Conservation (phyloP, 192 early-diverging fungal genomes). For the Entophlyctis luteolus region DNA sequence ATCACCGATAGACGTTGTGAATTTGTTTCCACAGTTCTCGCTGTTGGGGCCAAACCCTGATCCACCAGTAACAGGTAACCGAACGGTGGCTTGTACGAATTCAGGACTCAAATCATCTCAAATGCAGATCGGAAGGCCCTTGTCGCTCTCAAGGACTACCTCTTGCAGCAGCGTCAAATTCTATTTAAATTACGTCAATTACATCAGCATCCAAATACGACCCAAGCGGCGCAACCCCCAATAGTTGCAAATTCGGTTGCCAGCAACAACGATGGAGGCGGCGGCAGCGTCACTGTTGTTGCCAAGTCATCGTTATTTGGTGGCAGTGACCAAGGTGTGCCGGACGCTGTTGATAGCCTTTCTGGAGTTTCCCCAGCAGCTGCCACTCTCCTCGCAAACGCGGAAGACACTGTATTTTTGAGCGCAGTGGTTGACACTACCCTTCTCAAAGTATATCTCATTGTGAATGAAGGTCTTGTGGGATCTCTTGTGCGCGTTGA, state of each 20-base stretch:
- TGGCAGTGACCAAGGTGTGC: conserved; percentile 21
- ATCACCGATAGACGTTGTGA: conserved; percentile 55
- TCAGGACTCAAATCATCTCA: neutral
- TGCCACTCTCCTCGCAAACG: conserved; percentile 35
- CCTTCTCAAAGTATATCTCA: conserved; percentile 84
- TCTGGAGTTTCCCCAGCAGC: conserved; percentile 32
- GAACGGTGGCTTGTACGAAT: conserved; percentile 1
- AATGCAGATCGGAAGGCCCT: conserved; percentile 57
- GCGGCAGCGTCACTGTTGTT: neutral
- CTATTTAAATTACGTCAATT: conserved; percentile 52
- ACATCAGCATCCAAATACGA: conserved; percentile 14
- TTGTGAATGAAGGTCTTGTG: conserved; percentile 78
- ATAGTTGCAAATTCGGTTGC: conserved; percentile 6
- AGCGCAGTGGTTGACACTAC: conserved; percentile 74
- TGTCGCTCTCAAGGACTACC: conserved; percentile 72
- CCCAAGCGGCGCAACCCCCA: neutral
- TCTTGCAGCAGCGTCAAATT: conserved; percentile 80
- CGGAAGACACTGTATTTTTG: conserved; percentile 51
- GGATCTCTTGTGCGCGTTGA: conserved; percentile 85
- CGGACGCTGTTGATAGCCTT: conserved; percentile 38
- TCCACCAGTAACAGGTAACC: conserved; percentile 17
- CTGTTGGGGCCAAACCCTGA: conserved; percentile 19
- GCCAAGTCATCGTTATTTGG: conserved; percentile 12
- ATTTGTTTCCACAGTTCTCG: conserved; percentile 53
- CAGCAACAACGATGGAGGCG: neutral